Evolutionary conservation across 345 rosid genomes (phyloP).

Genomic region (Euphorbia pulcherrima): DNA sequence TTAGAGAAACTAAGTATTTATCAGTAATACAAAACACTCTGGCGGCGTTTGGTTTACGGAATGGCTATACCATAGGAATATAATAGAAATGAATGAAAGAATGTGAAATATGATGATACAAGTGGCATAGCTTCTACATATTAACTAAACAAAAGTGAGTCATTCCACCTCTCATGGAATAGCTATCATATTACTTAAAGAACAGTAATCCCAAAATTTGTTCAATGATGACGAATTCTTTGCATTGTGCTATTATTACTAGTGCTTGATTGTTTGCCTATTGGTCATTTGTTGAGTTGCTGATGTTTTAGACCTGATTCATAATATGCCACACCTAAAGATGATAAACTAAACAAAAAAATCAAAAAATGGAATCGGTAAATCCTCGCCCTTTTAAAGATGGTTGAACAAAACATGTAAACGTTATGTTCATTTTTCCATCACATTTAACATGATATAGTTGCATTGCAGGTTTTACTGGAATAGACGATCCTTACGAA

Average conservation of each 20-base stretch:
- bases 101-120: too few species aligned
- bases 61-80: too few species aligned
- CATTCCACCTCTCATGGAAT: too few species aligned
- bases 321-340: background rate
- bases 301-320: background rate
- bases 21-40: background rate
- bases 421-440: background rate
- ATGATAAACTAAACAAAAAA: background rate
- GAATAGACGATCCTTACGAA: constrained; percentile 93
- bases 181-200: too few species aligned
- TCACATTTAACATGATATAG: background rate
- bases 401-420: background rate
- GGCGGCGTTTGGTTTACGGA: too few species aligned
- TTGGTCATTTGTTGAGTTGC: background rate
- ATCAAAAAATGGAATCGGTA: background rate
- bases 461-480: constrained; percentile 68
- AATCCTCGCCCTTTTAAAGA: background rate
- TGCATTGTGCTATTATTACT: background rate
- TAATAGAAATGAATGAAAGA: too few species aligned
- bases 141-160: too few species aligned
- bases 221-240: background rate
- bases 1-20: too few species aligned
- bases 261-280: background rate
- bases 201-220: background rate
- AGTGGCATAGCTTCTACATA: too few species aligned